Percentiles rank a stretch among this genome's conserved stretches.
Evolutionary conservation across 2,329 filamentous ascomycete genomes (phyloP).

Genomic region (Talaromyces sp.): DNA sequence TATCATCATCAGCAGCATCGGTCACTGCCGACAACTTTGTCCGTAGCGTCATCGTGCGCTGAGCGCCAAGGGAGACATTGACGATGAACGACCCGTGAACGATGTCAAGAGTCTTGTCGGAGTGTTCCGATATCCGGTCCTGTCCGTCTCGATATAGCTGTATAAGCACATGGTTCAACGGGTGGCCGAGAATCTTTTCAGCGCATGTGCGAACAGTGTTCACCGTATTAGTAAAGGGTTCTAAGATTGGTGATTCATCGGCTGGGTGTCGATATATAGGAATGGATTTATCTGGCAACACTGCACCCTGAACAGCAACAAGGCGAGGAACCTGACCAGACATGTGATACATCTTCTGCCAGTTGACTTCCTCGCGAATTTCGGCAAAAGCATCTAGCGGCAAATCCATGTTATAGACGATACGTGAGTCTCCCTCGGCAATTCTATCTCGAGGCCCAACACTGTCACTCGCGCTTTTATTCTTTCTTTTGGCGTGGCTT

Average conservation of each 20-base stretch:
- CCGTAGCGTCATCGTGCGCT: constrained; percentile 83
- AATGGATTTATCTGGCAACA: constrained; percentile 62
- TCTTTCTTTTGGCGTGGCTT: constrained; percentile 14
- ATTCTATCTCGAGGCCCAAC: constrained; percentile 53
- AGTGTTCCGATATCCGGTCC: constrained; percentile 94
- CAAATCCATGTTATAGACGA: constrained; percentile 68
- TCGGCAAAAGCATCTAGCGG: constrained; percentile 59
- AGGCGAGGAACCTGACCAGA: constrained; percentile 87
- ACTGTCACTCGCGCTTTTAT: constrained; percentile 16
- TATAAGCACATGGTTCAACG: constrained; percentile 85
- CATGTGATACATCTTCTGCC: constrained; percentile 90
- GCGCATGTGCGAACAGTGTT: constrained; percentile 62
- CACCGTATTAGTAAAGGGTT: constrained; percentile 71
- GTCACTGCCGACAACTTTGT: constrained; percentile 53
- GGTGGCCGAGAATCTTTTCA: constrained; percentile 70
- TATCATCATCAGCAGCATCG: constrained; percentile 16
- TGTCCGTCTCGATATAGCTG: constrained; percentile 85
- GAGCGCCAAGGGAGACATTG: constrained; percentile 89
- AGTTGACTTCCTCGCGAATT: constrained; percentile 70
- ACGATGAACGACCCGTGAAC: constrained; percentile 75
- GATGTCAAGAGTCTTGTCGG: constrained; percentile 94
- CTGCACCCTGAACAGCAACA: constrained; percentile 78
- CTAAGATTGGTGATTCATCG: constrained; percentile 76
- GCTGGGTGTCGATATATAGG: constrained; percentile 94
- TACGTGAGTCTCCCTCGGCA: constrained; percentile 74